Evolutionary conservation across 495 filamentous ascomycete species (phyloP).

Genomic region (Penicillium lividum): DNA sequence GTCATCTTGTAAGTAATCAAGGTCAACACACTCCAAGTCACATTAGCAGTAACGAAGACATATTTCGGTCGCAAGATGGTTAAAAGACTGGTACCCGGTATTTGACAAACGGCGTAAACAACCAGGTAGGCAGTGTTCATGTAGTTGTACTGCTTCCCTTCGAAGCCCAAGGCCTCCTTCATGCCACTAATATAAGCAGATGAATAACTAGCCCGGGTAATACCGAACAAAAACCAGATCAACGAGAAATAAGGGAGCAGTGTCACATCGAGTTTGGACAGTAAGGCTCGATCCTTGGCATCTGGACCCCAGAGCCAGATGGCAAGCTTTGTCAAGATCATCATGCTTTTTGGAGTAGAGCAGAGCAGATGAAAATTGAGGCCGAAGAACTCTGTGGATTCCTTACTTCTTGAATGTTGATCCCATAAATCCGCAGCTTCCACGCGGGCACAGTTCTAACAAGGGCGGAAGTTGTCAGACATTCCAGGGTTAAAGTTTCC

Average conservation of each 20-base stretch:
- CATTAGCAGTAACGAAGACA: conserved; percentile 36
- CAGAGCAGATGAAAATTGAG: background rate
- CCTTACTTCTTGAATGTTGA: background rate
- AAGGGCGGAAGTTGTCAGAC: background rate
- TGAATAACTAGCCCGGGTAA: conserved; percentile 40
- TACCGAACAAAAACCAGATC: conserved; percentile 39
- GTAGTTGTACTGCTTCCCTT: conserved; percentile 42
- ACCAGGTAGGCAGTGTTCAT: conserved; percentile 41
- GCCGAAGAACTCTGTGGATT: background rate
- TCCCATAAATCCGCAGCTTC: background rate
- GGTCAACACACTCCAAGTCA: conserved; percentile 36
- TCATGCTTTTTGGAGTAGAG: conserved; percentile 11
- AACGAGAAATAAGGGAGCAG: conserved; percentile 38
- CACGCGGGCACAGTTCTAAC: background rate
- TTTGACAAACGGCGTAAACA: conserved; percentile 41
- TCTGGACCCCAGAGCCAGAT: conserved; percentile 34
- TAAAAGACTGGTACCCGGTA: conserved; percentile 36
- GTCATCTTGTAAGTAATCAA: conserved; percentile 38
- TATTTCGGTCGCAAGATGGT: conserved; percentile 36
- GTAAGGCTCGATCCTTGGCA: conserved; percentile 28
- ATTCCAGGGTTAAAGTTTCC: background rate
- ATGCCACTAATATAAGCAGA: conserved; percentile 43
- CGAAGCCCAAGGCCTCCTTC: conserved; percentile 35
- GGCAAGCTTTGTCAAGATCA: conserved; percentile 17
- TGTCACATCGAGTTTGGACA: conserved; percentile 33